These are phyloP conservation scores for Trametes pubescens DNA, from an alignment of 1,284 basidiomycete genomes.

Conservation along the genomic window DNA sequence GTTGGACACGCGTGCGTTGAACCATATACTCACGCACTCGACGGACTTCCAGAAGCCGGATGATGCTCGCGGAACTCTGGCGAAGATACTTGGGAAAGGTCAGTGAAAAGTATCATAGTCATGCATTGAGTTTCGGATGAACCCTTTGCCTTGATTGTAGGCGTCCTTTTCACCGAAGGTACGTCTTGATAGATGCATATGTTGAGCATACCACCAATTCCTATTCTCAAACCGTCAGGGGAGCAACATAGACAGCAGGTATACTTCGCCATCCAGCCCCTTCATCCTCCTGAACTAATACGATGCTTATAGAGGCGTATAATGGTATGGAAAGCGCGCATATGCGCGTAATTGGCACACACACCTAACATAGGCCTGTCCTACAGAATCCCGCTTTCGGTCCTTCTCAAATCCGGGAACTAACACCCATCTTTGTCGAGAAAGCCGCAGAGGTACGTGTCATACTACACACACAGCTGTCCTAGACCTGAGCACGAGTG, in stretches of 20 bases:
- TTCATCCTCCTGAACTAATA: neutral
- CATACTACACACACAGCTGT: neutral
- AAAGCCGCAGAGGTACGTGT: slow-evolving; percentile 55
- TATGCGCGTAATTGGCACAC: neutral
- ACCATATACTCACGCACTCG: slow-evolving; percentile 38
- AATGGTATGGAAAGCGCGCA: slow-evolving; percentile 14
- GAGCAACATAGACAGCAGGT: slow-evolving; percentile 33
- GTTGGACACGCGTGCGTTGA: slow-evolving; percentile 41
- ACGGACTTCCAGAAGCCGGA: slow-evolving; percentile 46
- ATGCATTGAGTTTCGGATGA: no score
- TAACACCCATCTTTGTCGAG: slow-evolving; percentile 61
- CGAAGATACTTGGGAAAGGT: slow-evolving; percentile 2
- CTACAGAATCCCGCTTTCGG: slow-evolving; percentile 67
- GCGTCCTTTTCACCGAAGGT: slow-evolving; percentile 29
- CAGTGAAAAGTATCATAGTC: neutral
- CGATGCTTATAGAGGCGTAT: slow-evolving; percentile 22
- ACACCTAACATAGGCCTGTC: neutral
- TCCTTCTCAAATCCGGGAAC: slow-evolving; percentile 57
- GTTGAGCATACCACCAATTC: neutral
- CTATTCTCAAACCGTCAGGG: neutral
- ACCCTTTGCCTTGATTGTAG: slow-evolving; percentile 23
- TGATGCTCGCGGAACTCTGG: slow-evolving; percentile 26
- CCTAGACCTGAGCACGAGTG: neutral
- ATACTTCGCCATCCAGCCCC: neutral
- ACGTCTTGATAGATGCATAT: neutral